Conservation (phyloP, 495 filamentous ascomycete species). For the Aspergillus bertholletiae region DNA sequence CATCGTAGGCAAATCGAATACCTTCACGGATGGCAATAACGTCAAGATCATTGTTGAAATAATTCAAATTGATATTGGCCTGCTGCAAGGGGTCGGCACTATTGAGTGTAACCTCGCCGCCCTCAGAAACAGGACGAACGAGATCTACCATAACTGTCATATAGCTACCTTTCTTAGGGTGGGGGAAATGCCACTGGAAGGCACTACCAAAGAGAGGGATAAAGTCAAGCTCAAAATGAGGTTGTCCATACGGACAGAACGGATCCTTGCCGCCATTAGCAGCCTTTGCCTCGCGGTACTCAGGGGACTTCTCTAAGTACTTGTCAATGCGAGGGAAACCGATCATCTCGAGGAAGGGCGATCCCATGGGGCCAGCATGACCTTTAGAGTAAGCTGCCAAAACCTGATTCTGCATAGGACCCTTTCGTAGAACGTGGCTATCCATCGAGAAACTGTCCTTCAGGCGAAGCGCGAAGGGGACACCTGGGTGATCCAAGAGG, state of each 20-base stretch:
- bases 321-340: conserved; percentile 56
- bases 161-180: conserved; percentile 43
- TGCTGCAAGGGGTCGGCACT: conserved; percentile 47
- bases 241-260: conserved; percentile 56
- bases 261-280: conserved; percentile 52
- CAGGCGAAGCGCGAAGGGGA: conserved; percentile 52
- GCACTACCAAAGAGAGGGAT: conserved; percentile 56
- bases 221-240: conserved; percentile 66
- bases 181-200: conserved; percentile 62
- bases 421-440: conserved; percentile 48
- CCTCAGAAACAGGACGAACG: conserved; percentile 50
- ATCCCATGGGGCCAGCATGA: conserved; percentile 47
- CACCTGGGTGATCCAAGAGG: conserved; percentile 54
- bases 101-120: conserved; percentile 50
- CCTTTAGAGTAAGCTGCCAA: conserved; percentile 43
- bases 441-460: conserved; percentile 55
- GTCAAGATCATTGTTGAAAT: conserved; percentile 53
- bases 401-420: conserved; percentile 40
- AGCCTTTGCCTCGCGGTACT: conserved; percentile 47
- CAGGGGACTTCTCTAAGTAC: conserved; percentile 40
- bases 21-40: conserved; percentile 55
- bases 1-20: conserved; percentile 50
- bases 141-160: conserved; percentile 61
- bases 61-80: conserved; percentile 59
- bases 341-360: conserved; percentile 52